Base-by-base conservation (phyloP, 1,284 basidiomycete genomes). In the Cryptococcus floricola region DNA sequence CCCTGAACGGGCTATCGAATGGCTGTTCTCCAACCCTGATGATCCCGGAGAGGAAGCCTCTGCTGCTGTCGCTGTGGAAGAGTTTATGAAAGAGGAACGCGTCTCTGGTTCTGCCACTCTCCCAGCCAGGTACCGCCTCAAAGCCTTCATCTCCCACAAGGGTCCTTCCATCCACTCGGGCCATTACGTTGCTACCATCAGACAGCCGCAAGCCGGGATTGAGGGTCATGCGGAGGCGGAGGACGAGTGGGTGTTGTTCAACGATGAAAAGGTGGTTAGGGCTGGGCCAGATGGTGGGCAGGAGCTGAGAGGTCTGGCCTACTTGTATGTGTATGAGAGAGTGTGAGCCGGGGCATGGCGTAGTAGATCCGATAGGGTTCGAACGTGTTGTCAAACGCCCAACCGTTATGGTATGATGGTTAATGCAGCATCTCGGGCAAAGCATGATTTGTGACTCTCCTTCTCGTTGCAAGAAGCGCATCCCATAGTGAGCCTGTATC, bases 81-180 rank as follows among this genome's bases (percentile, higher is more conserved):
- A 56, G 1, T 28, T 65, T 5, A 50, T 57, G 28, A 52, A 48
- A 7, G 48, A 39, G 13, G 37, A 60, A 3, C 39, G 76, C 5
- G 57, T 71, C 6, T 85, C 79, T 19, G 83, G 87, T 18, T 80
- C 82, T n/a, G 77, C 77, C 23, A 67, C 68, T 3, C 79, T 92
- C 0, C 94, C 94, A 0, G 91, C 87, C 0, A 77, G 76, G 16
- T 98, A 92, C 78, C 80, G 80, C 41, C 82, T 97, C 34, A 91
- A 92, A 74, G 89, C 89, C 9, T 98, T 98, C 79, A 86, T 98
- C 68, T 97, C 92, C 54, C 95, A 98, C 81, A 98, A 97, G 68
- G 95, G 94, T 0, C 89, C 91, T 0, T 92, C 89, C 0, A 90
- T 94, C 19, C 92, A 95, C 73, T 93, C 90, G 0, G 94, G 93